A percentile compares a stretch with the other conserved stretches of the same genome.
Evolutionary conservation across 352 stramenopile species (phyloP).

Genomic region (Globisporangium lucens): DNA sequence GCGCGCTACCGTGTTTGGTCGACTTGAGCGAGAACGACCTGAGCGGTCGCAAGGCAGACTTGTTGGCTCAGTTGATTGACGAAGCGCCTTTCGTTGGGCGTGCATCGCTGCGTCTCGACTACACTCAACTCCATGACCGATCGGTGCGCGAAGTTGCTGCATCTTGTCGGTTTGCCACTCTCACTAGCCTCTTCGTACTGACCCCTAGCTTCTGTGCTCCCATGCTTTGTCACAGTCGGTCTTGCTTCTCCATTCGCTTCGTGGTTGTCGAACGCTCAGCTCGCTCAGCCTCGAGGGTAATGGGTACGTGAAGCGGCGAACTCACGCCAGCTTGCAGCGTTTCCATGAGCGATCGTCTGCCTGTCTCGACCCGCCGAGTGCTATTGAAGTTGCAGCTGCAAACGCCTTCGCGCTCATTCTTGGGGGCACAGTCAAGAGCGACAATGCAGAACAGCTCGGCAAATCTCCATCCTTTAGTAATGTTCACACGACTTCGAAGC

Average conservation of each 20-base stretch:
- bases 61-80: slow-evolving; percentile 51
- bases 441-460: not conserved
- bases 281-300: slow-evolving; percentile 74
- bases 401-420: slow-evolving; percentile 46
- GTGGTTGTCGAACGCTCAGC: slow-evolving; percentile 42
- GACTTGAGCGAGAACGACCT: slow-evolving; percentile 81
- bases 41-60: slow-evolving; percentile 36
- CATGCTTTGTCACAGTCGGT: slow-evolving; percentile 30
- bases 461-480: slow-evolving; percentile 1
- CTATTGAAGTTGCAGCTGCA: slow-evolving; percentile 39
- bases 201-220: not conserved
- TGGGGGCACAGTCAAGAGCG: slow-evolving; percentile 12
- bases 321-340: slow-evolving; percentile 16
- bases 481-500: slow-evolving; percentile 18
- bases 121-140: slow-evolving; percentile 52
- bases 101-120: slow-evolving; percentile 54
- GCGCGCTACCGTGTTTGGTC: slow-evolving; percentile 37
- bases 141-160: slow-evolving; percentile 24
- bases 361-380: slow-evolving; percentile 13
- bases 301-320: slow-evolving; percentile 39
- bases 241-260: slow-evolving; percentile 57
- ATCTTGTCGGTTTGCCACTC: too few species aligned
- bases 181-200: not conserved
- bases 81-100: slow-evolving; percentile 34
- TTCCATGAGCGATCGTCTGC: slow-evolving; percentile 12